Percentiles rank a stretch among this genome's conserved stretches.
phyloP scores from a whole-genome alignment of 331 rosid species.

The Rhamnella rubrinervis region DNA sequence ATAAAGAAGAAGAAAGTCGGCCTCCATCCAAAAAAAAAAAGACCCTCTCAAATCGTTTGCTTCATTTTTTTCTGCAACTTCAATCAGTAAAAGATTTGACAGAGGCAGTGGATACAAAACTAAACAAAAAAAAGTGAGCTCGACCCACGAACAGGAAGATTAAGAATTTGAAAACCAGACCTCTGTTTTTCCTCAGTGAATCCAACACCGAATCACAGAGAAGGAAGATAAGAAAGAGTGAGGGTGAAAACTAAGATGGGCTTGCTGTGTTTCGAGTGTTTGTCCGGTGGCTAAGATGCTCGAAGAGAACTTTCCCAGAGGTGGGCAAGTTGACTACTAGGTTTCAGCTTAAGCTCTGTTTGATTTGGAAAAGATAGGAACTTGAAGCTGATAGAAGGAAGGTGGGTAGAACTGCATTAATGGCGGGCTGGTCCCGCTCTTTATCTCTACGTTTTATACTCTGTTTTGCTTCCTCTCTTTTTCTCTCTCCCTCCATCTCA shows the following conservation, averaged over 20 bases:
- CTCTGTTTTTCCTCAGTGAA: conserved; percentile 19
- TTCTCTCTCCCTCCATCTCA: not conserved
- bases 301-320: conserved; percentile 16
- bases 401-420: conserved; percentile 30
- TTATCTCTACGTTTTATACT: conserved; percentile 14
- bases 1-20: not conserved
- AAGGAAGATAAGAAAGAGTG: not conserved
- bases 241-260: conserved; percentile 9
- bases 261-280: not conserved
- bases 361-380: conserved; percentile 16
- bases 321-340: conserved; percentile 36
- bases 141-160: conserved; percentile 8
- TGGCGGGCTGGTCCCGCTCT: conserved; percentile 40
- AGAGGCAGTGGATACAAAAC: not conserved
- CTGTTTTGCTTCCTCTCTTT: not conserved
- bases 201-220: conserved; percentile 8
- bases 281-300: conserved; percentile 17
- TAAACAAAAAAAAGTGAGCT: not conserved
- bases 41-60: conserved; percentile 9
- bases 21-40: conserved; percentile 2
- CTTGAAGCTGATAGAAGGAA: conserved; percentile 5
- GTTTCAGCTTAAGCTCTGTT: conserved; percentile 15
- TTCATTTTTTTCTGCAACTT: not conserved
- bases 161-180: conserved; percentile 24
- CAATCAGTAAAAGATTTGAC: not conserved